A percentile compares a stretch with the other conserved stretches of the same genome.
Evolutionary conservation across 768 basidiomycete species (phyloP).

Genomic region (Tylopilus plumbeoviolaceoides): DNA sequence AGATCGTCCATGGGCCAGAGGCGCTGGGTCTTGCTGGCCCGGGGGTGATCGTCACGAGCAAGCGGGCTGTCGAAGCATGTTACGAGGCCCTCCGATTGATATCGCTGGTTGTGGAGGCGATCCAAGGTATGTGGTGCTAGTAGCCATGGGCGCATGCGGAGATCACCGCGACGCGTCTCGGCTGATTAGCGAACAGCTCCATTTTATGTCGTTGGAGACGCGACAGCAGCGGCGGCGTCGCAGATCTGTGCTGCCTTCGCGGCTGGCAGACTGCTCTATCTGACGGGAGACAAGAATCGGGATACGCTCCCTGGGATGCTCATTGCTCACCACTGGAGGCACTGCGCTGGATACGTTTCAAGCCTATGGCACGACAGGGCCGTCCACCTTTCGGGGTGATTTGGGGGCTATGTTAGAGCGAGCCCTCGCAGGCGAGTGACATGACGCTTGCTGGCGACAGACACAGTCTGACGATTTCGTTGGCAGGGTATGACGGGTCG

Average conservation of each 20-base stretch:
- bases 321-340: background rate
- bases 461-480: no score
- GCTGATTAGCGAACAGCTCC: no score
- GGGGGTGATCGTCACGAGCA: slow-evolving; percentile 81
- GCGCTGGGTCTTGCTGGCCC: slow-evolving; percentile 28
- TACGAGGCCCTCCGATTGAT: slow-evolving; percentile 34
- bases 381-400: slow-evolving; percentile 43
- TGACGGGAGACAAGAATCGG: slow-evolving; percentile 85
- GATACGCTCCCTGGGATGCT: slow-evolving; percentile 45
- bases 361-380: slow-evolving; percentile 68
- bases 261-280: slow-evolving; percentile 73
- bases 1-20: slow-evolving; percentile 46
- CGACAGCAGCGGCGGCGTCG: no score
- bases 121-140: slow-evolving; percentile 16
- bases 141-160: no score
- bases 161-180: no score
- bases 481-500: slow-evolving; percentile 54
- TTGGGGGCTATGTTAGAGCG: slow-evolving; percentile 33
- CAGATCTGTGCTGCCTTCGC: no score
- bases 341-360: slow-evolving; percentile 49
- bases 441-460: background rate
- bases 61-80: slow-evolving; percentile 74
- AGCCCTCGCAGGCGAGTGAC: slow-evolving; percentile 22
- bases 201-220: no score
- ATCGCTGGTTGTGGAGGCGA: no score